Evolutionary conservation across 805 yeast species (phyloP), one percentile per base, ranked within the genome.

Genomic region (Myxozyma nipponensis): DNA sequence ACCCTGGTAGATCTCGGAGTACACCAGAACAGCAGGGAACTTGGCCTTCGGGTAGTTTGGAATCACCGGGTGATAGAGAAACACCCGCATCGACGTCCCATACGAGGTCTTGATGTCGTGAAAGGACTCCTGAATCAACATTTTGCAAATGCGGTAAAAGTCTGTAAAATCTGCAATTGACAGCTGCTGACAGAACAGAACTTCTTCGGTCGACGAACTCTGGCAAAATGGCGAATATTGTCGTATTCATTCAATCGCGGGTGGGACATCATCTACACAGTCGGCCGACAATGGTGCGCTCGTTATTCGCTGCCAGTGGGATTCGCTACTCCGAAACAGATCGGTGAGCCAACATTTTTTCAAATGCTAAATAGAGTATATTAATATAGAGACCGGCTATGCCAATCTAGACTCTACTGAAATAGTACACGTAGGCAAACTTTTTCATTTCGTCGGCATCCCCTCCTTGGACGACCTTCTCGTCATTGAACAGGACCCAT

Each of bases 401-500:
- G 13, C 32, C 13, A 13, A 7, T 7, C 19, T 35, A 35, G 37
- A 50, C 58, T 21, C 71, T 62, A 50, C 63, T 65, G 45, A 71
- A 72, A 39, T 73, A 61, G 56, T 73, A 77, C 3, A 77, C 68
- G 56, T 77, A 78, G 1, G 80, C 74, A 61, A 77, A 73, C 50
- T 69, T 68, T 56, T 72, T 71, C 63, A 77, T 66, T 52, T 76
- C 81, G 34, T 71, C 71, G 1, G 46, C 55, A 19, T 60, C 60
- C 1, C 73, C 73, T 5, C 72, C 74, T 24, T 55, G 47, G 4
- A 84, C 91, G 2, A 89, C 95, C 66, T 87, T 88, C 61, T 89
- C 97, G 64, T 89, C 97, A 63, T 89, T 89, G 69, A 81, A 90
- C 39, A 89, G 70, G 1, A 84, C 83, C 95, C 95, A 88, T 46